Percentiles rank a stretch among this genome's conserved stretches.
phyloP scores from a whole-genome alignment of 257 asterid genomes.

The Solanum tarapatanum region DNA sequence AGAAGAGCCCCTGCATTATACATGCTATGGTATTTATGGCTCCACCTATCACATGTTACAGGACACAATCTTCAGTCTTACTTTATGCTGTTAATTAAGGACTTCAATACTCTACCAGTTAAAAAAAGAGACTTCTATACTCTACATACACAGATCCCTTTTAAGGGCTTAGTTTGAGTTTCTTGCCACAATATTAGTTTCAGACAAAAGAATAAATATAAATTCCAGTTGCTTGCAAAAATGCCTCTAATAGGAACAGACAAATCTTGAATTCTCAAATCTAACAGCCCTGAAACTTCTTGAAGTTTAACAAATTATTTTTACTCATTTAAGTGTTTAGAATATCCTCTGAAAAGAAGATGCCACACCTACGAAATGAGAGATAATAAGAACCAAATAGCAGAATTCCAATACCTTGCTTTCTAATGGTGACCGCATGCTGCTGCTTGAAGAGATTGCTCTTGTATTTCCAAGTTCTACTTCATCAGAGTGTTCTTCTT shows the following conservation, averaged over 20 bases:
- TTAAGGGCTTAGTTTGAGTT: not conserved
- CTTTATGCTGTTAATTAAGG: not conserved
- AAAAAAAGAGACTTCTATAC: not conserved
- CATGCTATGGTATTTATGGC: not conserved
- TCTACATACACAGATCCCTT: not conserved
- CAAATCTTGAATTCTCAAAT: not conserved
- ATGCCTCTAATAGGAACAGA: not conserved
- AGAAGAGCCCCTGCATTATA: not conserved
- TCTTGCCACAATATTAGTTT: not conserved
- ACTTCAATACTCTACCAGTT: not conserved
- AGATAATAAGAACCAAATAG: not conserved
- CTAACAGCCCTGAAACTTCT: not conserved
- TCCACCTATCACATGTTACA: not conserved
- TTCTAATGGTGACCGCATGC: conserved; percentile 13
- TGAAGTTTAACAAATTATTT: not conserved
- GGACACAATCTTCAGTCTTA: not conserved
- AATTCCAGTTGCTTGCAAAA: not conserved
- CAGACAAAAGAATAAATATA: not conserved
- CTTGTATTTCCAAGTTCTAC: conserved; percentile 12
- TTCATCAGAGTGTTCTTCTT: conserved; percentile 10
- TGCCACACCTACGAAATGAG: not conserved
- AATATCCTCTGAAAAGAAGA: not conserved
- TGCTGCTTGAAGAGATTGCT: conserved; percentile 12
- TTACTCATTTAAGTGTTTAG: not conserved
- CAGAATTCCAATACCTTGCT: conserved; percentile 20